Base-by-base conservation (phyloP, 73 alveolate genomes). In the Halteria grandinella region DNA sequence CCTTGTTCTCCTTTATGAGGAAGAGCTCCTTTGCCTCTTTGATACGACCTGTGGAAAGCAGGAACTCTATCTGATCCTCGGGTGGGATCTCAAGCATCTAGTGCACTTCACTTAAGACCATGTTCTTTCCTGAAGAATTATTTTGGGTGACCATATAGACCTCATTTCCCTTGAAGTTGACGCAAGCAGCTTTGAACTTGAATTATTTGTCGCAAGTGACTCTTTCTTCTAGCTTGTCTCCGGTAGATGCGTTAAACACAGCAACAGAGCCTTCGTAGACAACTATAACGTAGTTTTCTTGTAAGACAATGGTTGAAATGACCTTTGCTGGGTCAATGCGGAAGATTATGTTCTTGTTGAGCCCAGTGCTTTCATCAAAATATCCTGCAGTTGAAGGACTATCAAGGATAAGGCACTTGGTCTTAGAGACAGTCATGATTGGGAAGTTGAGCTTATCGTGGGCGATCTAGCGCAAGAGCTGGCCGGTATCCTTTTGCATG, bases 21-120 rank as follows among this genome's bases (percentile, higher is more conserved):
- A 73, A 55, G 1, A 73, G 69, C 36, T 73, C 86, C 41, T 39
- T 73, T 0, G 86, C 86, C 25, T 73, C 86, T 39, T 53, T 34
- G 18, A 73, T 73, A 55, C 86, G 32, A 1, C 69, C 59, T 55
- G 31, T 8, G 17, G 25, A 24, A 6, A 73, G 27, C 8, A 73
- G 32, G 50, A 15, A 54, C 7, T 73, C 66, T 4, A 73, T 73
- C 43, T 73, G 31, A 33, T 73, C 86, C 15, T 73, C 31, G 7
- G 73, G 73, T 15, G 86, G 86, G 21, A 73, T 43, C n/a, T 66
- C 80, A 63, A 44, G 43, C 24, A 73, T 18, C 20, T 73, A 31
- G 32, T 3, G 17, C 12, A 73, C 73, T 24, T 73, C 86, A 4
- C 69, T 28, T 36, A 21, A 39, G 4, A n/a, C 31, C 14, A 37